A percentile compares a stretch with the other conserved stretches of the same genome.
Evolutionary conservation across 805 yeast species (phyloP).

Genomic region (Metschnikowia cerradonensis): DNA sequence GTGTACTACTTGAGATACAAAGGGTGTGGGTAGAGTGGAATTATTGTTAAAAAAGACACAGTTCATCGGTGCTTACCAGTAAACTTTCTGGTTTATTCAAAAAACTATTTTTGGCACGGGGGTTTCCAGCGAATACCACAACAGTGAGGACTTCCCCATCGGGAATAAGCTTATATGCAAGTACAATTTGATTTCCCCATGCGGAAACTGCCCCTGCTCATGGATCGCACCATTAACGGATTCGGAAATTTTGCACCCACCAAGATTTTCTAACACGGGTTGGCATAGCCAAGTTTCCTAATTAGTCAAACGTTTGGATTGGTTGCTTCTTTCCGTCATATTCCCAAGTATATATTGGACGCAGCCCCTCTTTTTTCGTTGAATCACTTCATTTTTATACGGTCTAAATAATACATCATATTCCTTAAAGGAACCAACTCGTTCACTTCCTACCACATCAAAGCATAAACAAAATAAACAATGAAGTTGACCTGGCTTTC

Average conservation of each 20-base stretch:
- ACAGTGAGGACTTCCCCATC: background rate
- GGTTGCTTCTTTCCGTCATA: background rate
- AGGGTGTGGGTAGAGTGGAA: background rate
- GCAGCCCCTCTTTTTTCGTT: background rate
- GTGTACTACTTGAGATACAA: background rate
- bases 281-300: slow-evolving; percentile 1
- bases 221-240: slow-evolving; percentile 8
- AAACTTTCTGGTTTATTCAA: background rate
- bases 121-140: background rate
- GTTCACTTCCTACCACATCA: background rate
- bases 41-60: background rate
- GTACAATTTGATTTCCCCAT: slow-evolving; percentile 3
- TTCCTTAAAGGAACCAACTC: background rate
- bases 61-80: background rate
- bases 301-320: background rate
- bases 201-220: background rate
- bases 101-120: background rate
- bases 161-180: slow-evolving; percentile 1
- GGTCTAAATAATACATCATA: background rate
- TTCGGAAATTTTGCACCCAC: slow-evolving; percentile 13
- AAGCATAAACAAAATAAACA: background rate
- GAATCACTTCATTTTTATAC: background rate
- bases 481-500: slow-evolving; percentile 15
- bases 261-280: background rate
- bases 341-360: background rate